Percentiles rank a stretch among this genome's conserved stretches.
phyloP scores from a whole-genome alignment of 163 green algal species.

The Coccomyxa subellipsoidea region DNA sequence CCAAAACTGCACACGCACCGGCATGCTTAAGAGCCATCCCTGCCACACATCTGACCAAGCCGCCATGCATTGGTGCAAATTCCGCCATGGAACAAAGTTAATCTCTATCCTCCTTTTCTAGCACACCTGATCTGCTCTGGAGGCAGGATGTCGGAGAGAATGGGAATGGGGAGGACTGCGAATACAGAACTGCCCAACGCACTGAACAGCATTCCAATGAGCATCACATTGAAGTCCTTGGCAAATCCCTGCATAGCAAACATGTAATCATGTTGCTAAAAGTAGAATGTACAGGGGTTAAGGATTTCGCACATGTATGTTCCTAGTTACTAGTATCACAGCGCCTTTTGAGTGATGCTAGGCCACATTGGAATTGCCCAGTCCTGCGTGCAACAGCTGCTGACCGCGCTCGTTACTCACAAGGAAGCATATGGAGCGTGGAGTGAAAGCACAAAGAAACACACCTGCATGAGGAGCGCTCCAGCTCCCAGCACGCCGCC shows the following conservation, averaged over 20 bases:
- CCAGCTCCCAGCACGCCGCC: not conserved
- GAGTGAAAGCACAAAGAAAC: not conserved
- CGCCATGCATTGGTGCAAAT: not conserved
- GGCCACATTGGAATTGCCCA: not conserved
- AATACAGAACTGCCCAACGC: not conserved
- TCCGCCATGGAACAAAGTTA: not conserved
- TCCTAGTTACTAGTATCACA: not conserved
- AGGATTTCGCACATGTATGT: not conserved
- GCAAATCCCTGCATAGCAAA: not conserved
- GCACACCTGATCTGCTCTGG: constrained; percentile 1
- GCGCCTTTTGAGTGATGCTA: not conserved
- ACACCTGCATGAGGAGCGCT: not conserved
- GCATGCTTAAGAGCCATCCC: not conserved
- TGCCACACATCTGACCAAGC: not conserved
- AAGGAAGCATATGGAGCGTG: not conserved
- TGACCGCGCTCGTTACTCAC: not conserved
- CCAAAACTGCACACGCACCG: not conserved
- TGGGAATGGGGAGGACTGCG: not conserved
- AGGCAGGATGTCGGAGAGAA: not conserved
- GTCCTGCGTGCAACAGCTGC: not conserved
- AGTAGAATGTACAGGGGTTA: too few species aligned
- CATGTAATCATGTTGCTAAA: not conserved
- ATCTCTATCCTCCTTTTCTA: not conserved
- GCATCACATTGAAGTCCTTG: not conserved
- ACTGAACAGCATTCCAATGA: not conserved